A percentile compares a stretch with the other conserved stretches of the same genome.
Conservation (phyloP, 2,329 filamentous ascomycete genomes). For the Colletotrichum orchidophilum region DNA sequence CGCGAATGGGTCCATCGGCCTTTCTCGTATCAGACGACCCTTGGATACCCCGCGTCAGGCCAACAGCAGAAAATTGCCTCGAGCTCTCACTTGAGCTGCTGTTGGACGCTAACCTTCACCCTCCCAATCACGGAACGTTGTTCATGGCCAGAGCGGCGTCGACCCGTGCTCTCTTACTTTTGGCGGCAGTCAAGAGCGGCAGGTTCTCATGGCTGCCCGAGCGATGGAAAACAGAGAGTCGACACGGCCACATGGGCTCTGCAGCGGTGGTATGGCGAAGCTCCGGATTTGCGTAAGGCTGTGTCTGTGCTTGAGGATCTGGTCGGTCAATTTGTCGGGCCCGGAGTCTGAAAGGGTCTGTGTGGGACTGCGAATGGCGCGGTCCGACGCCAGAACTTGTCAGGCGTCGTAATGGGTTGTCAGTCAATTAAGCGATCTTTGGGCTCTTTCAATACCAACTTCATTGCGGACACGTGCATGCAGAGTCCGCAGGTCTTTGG, state of each 20-base stretch:
- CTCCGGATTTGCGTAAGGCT: constrained; percentile 32
- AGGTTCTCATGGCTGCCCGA: constrained; percentile 30
- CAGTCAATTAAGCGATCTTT: neutral
- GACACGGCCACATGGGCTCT: constrained; percentile 33
- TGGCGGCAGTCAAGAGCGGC: constrained; percentile 38
- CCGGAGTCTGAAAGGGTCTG: constrained; percentile 19
- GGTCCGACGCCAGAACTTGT: neutral
- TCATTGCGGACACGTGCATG: neutral
- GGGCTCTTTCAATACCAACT: neutral
- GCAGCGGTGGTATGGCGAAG: constrained; percentile 37
- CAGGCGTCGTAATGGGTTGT: neutral
- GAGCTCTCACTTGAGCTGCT: constrained; percentile 36
- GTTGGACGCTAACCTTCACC: constrained; percentile 37
- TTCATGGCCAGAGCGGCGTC: constrained; percentile 36
- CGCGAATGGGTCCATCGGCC: constrained; percentile 43
- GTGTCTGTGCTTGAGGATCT: constrained; percentile 22
- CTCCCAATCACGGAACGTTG: constrained; percentile 46
- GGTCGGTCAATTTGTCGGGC: constrained; percentile 21
- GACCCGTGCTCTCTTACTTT: constrained; percentile 37
- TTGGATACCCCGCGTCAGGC: constrained; percentile 27
- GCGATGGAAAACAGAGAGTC: constrained; percentile 37
- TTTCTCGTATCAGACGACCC: constrained; percentile 41
- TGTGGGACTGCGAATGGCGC: neutral
- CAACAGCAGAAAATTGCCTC: constrained; percentile 36
- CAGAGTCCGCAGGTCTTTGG: neutral